Conservation (phyloP, 2,329 filamentous ascomycete genomes). For the Thermothelomyces thermophilus region DNA sequence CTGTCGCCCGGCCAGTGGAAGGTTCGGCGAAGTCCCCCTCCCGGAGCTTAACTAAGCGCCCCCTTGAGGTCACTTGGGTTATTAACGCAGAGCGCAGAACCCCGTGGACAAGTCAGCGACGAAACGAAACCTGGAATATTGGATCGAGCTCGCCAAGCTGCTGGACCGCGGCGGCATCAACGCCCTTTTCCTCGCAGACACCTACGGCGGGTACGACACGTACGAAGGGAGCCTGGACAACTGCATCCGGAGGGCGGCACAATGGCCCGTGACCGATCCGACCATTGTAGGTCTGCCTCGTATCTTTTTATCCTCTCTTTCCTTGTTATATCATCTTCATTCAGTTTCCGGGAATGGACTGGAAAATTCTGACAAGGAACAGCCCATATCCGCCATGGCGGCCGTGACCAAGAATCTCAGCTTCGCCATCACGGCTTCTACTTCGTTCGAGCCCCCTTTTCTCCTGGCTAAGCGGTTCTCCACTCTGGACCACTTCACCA, state of each 20-base stretch:
- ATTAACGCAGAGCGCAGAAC: too few species aligned
- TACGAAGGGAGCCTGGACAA: conserved; percentile 54
- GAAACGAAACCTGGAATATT: conserved; percentile 55
- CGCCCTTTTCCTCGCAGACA: conserved; percentile 59
- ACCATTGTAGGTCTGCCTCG: conserved; percentile 44
- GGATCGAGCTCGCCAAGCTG: conserved; percentile 57
- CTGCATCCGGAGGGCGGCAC: conserved; percentile 54
- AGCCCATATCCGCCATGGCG: conserved; percentile 60
- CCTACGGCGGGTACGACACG: conserved; percentile 57
- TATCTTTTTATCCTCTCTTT: too few species aligned
- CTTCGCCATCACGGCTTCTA: conserved; percentile 58
- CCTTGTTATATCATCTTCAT: too few species aligned
- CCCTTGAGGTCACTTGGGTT: too few species aligned
- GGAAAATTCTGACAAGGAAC: too few species aligned
- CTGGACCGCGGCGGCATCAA: conserved; percentile 58
- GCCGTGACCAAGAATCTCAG: conserved; percentile 58
- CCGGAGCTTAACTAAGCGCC: too few species aligned
- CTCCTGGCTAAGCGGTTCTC: conserved; percentile 56
- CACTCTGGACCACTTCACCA: conserved; percentile 55
- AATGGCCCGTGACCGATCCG: conserved; percentile 61
- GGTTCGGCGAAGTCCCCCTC: conserved; percentile 31
- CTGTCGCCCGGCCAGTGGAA: conserved; percentile 63
- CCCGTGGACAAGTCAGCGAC: conserved; percentile 54
- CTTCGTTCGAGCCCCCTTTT: conserved; percentile 57
- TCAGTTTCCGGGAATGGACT: too few species aligned